Percentiles rank a stretch among this genome's conserved stretches.
Evolutionary conservation across 164 flowering plant genomes (phyloP).

Genomic region (Tetracentron sinense): DNA sequence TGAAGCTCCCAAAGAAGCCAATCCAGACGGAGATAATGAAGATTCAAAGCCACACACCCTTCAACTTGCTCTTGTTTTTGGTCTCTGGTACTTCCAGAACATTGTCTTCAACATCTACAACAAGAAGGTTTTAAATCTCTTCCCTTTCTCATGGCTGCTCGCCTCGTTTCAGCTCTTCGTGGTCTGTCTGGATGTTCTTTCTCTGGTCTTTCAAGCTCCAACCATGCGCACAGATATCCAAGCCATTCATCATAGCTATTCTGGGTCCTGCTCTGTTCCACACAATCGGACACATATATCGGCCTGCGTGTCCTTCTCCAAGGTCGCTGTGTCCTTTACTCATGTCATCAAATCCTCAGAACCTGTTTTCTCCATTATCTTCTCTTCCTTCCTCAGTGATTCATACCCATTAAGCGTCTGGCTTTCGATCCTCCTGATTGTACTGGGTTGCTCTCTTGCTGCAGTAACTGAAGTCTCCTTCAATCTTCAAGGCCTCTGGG

Average conservation of each 20-base stretch:
- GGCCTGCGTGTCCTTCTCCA: constrained; percentile 87
- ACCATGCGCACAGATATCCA: constrained; percentile 68
- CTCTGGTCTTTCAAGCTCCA: no score
- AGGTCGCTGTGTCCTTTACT: no score
- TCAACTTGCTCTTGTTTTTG: constrained; percentile 65
- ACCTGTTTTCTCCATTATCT: constrained; percentile 77
- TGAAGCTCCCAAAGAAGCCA: constrained; percentile 28
- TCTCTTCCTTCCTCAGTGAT: constrained; percentile 73
- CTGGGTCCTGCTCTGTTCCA: constrained; percentile 88
- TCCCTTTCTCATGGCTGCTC: constrained; percentile 84
- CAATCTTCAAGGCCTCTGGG: constrained; percentile 72
- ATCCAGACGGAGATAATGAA: constrained; percentile 26
- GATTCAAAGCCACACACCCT: constrained; percentile 37
- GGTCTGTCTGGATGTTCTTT: constrained; percentile 94
- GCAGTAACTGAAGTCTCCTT: constrained; percentile 86
- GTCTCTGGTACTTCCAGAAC: constrained; percentile 88
- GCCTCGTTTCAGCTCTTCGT: constrained; percentile 76
- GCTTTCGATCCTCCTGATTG: constrained; percentile 82
- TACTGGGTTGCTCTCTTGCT: constrained; percentile 78
- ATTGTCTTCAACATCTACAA: constrained; percentile 87
- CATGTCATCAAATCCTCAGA: constrained; percentile 90
- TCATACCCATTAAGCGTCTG: constrained; percentile 67
- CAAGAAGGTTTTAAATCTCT: constrained; percentile 73
- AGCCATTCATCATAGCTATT: constrained; percentile 66
- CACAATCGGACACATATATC: constrained; percentile 88